Base-by-base conservation (phyloP, 2,329 filamentous ascomycete species). In the Botrytis paeoniae region DNA sequence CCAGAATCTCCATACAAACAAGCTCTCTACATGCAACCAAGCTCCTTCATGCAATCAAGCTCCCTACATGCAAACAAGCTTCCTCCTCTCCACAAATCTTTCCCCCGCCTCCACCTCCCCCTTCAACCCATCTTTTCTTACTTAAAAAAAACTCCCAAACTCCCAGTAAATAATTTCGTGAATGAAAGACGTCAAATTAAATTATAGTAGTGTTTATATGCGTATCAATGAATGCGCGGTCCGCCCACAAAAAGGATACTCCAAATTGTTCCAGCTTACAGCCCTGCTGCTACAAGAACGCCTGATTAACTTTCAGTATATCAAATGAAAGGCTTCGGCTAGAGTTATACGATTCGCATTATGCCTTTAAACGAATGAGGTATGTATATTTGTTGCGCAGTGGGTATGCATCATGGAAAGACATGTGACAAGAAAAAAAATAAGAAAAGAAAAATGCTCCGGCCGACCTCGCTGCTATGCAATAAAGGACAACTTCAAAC, bases 111-210 rank as follows among this genome's bases (percentile, higher is more conserved):
- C 14, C 25, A 10, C 22, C 25, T 29, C 12, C 25, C 22, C 51
- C 51, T 29, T 3, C n/a, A 14, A 7, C 45, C 32, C n/a, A 32
- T 66, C 45, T 54, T 66, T 66, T 51, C 64, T 20, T 54, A 45
- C 7, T 25, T n/a, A 4, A 25, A 37, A 25, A 37, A 54, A 66
- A 51, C 64, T 25, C 45, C 61, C 32, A 66, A 66, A 66, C 64
- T 51, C 32, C 64, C 10, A 32, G 64, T 66, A 57, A 51, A 54
- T 51, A 18, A 54, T n/a, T 29, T 54, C 64, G 64, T 66, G 43
- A 66, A 66, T 51, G 64, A 66, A 48, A 66, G 64, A 66, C 64
- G 64, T 66, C 64, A 66, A 66, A 66, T 66, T 66, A 66, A 54
- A 66, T 25, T 54, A 35, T 51, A 66, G 45, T 66, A 39, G 43